Evolutionary conservation across 371 early-diverging fungal genomes (phyloP), one percentile per base, ranked within the genome.

Genomic region (Mucor mucedo): DNA sequence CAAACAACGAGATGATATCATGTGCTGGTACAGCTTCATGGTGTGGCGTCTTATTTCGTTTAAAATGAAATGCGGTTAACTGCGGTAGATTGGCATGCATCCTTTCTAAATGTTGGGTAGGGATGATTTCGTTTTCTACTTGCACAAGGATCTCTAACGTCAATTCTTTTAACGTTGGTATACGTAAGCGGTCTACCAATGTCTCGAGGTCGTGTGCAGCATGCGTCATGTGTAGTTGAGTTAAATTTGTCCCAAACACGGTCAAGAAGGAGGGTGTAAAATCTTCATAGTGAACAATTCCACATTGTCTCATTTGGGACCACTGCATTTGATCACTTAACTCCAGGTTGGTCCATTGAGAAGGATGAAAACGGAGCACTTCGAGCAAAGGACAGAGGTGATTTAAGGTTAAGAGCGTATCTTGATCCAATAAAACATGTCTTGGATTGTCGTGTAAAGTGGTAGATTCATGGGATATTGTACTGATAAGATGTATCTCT

Each of bases 371-470:
- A 30, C 55, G 40, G 4, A 70, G 9, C 0, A 62, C 44, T 32
- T 70, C 66, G 14, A 70, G 35, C 5, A 58, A 33, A 10, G 70
- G 62, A 30, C 70, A 70, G 14, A 59, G 27, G 3, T 44, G 28
- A 28, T 49, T 44, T 14, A 69, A 4, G 8, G 8, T 4, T 4
- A 2, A 8, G 3, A 47, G 8, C 4, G 6, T 47, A 16, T 16
- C 47, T 21, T 21, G 47, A 47, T 47, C 47, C 5, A 47, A 5
- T 27, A 4, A 4, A 47, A 21, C 27, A 4, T 52, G 13, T 9
- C 27, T 35, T 11, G 39, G 28, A 13, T 9, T 21, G n/a, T 59
- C 52, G 7, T 49, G 40, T 29, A 38, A 28, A 59, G 14, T 13
- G 29, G 28, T 21, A 27, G 16, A 40, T 38, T 40, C 39, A 8